A percentile compares a stretch with the other conserved stretches of the same genome.
Evolutionary conservation across 495 filamentous ascomycete species (phyloP).

Genomic region (Recurvomyces mirabilis): DNA sequence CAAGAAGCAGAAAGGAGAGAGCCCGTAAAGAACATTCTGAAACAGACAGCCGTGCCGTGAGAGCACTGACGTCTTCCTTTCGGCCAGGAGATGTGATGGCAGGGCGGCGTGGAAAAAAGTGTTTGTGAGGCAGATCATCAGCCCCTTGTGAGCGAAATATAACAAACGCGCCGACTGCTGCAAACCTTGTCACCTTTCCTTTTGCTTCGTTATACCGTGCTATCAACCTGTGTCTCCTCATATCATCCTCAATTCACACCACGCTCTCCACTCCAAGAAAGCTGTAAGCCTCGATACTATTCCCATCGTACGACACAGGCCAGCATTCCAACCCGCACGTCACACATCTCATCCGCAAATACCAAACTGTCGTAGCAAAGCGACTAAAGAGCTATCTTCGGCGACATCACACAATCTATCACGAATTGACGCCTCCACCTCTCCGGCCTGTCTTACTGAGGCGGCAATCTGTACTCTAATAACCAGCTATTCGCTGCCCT

Average conservation of each 20-base stretch:
- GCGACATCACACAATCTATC: no score
- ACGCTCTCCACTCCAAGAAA: no score
- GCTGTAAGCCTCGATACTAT: no score
- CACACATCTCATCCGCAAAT: no score
- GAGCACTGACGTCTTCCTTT: slow-evolving; percentile 7
- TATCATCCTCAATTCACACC: no score
- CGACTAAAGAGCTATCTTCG: no score
- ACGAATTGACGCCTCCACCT: no score
- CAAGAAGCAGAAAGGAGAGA: no score
- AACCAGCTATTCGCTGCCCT: slow-evolving; percentile 3
- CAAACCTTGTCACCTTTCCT: not conserved
- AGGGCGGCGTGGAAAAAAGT: slow-evolving; percentile 1
- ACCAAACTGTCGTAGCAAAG: no score
- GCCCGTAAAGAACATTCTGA: no score
- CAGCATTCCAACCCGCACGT: no score
- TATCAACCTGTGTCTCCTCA: not conserved
- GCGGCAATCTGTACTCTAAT: not conserved
- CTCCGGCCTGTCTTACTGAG: slow-evolving; percentile 3
- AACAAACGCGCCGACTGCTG: slow-evolving; percentile 1
- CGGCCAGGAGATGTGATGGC: slow-evolving; percentile 2
- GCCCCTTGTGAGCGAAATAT: slow-evolving; percentile 5
- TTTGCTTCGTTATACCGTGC: not conserved
- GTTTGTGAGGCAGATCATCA: not conserved
- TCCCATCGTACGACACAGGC: no score
- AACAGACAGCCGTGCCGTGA: not conserved